A percentile compares a stretch with the other conserved stretches of the same genome.
Evolutionary conservation across 106 monocot species (phyloP).

Genomic region (Acorus gramineus): DNA sequence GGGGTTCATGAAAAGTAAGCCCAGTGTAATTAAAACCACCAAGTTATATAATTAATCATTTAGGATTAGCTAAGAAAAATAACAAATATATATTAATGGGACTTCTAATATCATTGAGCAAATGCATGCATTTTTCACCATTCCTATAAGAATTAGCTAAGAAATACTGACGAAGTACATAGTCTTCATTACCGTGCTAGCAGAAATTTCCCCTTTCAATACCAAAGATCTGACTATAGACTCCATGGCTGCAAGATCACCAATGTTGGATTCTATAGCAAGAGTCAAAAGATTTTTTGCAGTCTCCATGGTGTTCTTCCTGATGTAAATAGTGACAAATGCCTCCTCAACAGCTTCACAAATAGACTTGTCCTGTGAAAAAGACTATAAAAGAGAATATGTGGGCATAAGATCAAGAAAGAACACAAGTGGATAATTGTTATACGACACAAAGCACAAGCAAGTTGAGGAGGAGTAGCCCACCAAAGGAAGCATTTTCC

Average conservation of each 20-base stretch:
- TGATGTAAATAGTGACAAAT: conserved; percentile 75
- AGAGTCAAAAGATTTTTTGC: conserved; percentile 64
- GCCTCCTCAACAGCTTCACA: conserved; percentile 95
- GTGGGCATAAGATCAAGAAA: not conserved
- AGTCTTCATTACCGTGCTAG: conserved; percentile 35
- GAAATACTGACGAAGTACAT: conserved; percentile 8
- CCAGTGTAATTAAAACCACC: too few relatives aligned
- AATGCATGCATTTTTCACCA: too few relatives aligned
- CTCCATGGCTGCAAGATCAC: conserved; percentile 83
- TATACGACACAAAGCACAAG: not conserved
- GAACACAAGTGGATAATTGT: not conserved
- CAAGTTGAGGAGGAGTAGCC: not conserved
- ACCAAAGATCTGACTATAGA: conserved; percentile 60
- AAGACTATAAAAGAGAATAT: conserved; percentile 32
- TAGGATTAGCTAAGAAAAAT: too few relatives aligned
- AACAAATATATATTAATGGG: too few relatives aligned
- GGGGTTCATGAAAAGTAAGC: too few relatives aligned
- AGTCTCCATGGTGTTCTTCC: conserved; percentile 68
- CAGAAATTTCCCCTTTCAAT: conserved; percentile 74
- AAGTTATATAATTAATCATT: too few relatives aligned
- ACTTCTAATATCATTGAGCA: too few relatives aligned
- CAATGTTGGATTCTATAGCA: conserved; percentile 63
- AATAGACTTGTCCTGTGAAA: conserved; percentile 91
- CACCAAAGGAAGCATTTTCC: conserved; percentile 94
- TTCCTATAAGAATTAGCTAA: not conserved